Base-by-base conservation (phyloP, 352 stramenopile genomes). In the Pythium pyrilobum region DNA sequence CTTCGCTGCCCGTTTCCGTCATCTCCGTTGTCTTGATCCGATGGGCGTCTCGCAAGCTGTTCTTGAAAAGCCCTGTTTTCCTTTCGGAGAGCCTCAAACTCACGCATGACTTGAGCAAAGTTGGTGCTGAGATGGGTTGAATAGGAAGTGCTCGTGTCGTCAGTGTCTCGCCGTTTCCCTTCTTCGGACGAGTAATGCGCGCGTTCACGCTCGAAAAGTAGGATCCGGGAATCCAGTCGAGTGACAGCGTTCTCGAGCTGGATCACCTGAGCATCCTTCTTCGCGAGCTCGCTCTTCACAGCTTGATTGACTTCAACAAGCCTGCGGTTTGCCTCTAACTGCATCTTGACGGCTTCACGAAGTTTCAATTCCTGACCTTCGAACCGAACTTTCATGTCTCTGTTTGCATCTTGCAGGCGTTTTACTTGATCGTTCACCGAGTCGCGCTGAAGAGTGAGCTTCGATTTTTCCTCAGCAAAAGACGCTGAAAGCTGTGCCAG, bases 201-300 rank as follows among this genome's bases (percentile, higher is more conserved):
- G 0, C 69, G 71, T 41, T 85, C 73, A 34, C 71, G 76, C 42
- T 85, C 73, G 7, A 84, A 58, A n/a, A 77, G 28, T 9, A 67
- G 9, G 12, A 81, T 50, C 40, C 66, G 75, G 3, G 75, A 85
- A 39, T 85, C 74, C 1, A 87, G 56, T 3, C 62, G 61, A 5
- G 64, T 72, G 0, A 47, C 45, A n/a, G 55, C 42, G 38, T 52
- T 56, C 41, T 85, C 67, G 16, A 85, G 63, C 23, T 55, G 50
- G 27, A 43, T 27, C 2, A 67, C 58, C 1, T 15, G 34, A 0
- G 63, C 42, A 16, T 54, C 31, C 32, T 69, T 72, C 25, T 69
- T 56, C 8, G 56, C n/a, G 23, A 72, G 52, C 13, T 81, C 56
- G 0, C 32, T 56, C 56, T 84, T 78, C 28, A 84, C 25, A 6